A percentile compares a stretch with the other conserved stretches of the same genome.
Conservation (phyloP, 371 early-diverging fungal species). For the Mucor lusitanicus region DNA sequence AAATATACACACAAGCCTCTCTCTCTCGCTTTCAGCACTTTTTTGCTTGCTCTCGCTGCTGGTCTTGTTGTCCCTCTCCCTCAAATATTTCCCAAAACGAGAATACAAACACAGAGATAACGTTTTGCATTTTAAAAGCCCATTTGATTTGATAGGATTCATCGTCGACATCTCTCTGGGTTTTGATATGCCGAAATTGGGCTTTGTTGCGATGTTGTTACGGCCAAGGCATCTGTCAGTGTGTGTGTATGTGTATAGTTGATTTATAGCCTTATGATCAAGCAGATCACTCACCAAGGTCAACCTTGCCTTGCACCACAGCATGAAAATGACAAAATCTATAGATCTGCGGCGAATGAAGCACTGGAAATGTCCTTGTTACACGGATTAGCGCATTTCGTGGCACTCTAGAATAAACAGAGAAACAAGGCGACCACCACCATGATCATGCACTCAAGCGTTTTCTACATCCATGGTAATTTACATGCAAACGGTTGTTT, state of each 20-base stretch:
- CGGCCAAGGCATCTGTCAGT: no score
- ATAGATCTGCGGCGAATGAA: not conserved
- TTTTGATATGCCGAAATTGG: not conserved
- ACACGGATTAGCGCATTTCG: not conserved
- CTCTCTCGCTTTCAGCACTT: not conserved
- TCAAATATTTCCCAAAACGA: not conserved
- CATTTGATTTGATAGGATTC: constrained; percentile 1
- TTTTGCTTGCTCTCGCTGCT: no score
- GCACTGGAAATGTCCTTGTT: not conserved
- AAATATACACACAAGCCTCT: not conserved
- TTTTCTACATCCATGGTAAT: not conserved
- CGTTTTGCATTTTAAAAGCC: not conserved
- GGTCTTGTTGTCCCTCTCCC: not conserved
- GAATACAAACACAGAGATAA: not conserved
- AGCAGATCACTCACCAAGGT: no score
- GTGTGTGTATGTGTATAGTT: no score
- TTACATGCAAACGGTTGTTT: not conserved
- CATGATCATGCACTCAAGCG: no score
- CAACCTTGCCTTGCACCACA: no score
- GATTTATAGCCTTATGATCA: no score
- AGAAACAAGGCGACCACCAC: no score
- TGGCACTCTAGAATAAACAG: not conserved
- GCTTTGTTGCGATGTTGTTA: not conserved
- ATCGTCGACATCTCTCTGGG: not conserved
- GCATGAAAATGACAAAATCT: no score